phyloP scores from a whole-genome alignment of 148 eudicot species.

The Chenopodium album region DNA sequence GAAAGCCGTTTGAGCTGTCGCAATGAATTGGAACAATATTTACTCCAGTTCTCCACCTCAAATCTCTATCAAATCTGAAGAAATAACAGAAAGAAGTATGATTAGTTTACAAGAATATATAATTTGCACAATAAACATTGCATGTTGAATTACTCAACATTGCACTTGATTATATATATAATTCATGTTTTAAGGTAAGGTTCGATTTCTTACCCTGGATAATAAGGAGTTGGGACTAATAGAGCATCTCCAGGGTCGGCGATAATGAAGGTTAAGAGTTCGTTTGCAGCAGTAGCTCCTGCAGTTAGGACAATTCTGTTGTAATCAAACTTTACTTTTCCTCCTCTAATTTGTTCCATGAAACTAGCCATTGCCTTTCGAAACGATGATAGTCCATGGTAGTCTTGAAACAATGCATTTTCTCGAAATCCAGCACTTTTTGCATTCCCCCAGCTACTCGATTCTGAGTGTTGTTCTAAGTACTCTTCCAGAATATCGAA shows the following conservation, averaged over 20 bases:
- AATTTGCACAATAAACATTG: background rate
- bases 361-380: constrained; percentile 94
- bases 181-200: background rate
- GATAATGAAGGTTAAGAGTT: constrained; percentile 79
- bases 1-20: constrained; percentile 75
- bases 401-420: constrained; percentile 96
- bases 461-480: constrained; percentile 61
- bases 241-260: constrained; percentile 89
- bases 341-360: constrained; percentile 92
- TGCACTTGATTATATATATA: background rate
- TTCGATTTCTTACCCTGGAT: constrained; percentile 65
- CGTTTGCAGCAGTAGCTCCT: constrained; percentile 94
- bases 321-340: constrained; percentile 66
- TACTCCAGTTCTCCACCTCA: constrained; percentile 92
- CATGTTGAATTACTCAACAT: too few relatives aligned
- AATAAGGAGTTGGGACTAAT: constrained; percentile 91
- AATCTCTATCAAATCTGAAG: constrained; percentile 83
- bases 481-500: constrained; percentile 83
- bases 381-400: constrained; percentile 82
- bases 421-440: constrained; percentile 65
- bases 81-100: background rate
- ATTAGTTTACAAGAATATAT: background rate
- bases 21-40: constrained; percentile 77
- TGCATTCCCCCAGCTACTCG: constrained; percentile 41
- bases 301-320: constrained; percentile 84